Conservation (phyloP, 225 moss, liverwort and hornwort species). For the Climacium dendroides region DNA sequence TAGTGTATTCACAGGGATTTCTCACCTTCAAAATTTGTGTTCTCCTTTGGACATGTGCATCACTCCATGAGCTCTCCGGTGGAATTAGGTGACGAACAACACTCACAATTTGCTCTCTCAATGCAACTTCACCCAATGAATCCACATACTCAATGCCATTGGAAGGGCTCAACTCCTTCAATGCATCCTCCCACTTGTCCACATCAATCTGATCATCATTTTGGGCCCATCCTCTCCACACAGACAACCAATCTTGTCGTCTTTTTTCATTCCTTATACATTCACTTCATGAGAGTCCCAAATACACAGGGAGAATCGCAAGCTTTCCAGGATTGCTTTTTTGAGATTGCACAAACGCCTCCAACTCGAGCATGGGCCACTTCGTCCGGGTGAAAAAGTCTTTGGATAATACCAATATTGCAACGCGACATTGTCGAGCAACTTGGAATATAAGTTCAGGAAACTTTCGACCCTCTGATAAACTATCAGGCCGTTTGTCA, state of each 20-base stretch:
- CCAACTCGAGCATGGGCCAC: slow-evolving; percentile 1
- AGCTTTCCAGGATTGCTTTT: background rate
- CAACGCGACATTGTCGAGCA: background rate
- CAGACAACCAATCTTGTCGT: background rate
- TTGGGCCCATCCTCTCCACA: background rate
- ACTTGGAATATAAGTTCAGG: background rate
- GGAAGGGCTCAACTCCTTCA: background rate
- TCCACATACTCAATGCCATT: background rate
- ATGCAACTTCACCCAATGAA: background rate
- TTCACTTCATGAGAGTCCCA: background rate
- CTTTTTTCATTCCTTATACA: background rate
- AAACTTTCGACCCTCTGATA: background rate
- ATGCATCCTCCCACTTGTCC: background rate
- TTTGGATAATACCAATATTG: background rate
- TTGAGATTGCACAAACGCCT: background rate
- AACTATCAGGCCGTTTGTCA: background rate
- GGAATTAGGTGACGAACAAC: background rate
- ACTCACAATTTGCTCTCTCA: background rate
- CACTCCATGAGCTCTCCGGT: background rate
- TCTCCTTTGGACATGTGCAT: background rate
- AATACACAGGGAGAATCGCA: background rate
- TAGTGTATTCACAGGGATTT: background rate
- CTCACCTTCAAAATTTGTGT: background rate
- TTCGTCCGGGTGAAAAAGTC: background rate
- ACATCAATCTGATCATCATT: background rate